Evolutionary conservation across 495 filamentous ascomycete genomes (phyloP), one percentile per base, ranked within the genome.

Genomic region (Hypoxylon rickii): DNA sequence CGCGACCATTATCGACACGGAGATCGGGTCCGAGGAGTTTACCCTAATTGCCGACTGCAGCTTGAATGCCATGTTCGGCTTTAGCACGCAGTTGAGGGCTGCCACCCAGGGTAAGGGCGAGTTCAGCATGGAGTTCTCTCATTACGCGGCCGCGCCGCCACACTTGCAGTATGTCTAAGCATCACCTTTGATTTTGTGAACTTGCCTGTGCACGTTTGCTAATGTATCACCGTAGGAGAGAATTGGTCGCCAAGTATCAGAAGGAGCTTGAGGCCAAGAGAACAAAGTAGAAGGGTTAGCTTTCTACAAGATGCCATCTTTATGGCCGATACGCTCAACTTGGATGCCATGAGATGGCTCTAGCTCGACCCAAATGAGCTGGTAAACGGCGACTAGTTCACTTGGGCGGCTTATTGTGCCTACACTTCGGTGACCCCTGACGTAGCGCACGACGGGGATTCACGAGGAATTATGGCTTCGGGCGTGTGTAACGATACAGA

Each of bases 91-190:
- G 73, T 75, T 99, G 71, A 82, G 95, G 57, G 95, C 95, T 3
- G 88, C 91, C 17, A 97, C 93, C 7, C 95, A 99, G 77, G 95
- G 94, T 45, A 99, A 99, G 81, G 95, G 95, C 61, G 95, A 99
- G 78, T 99, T 96, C 65, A 87, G 81, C 56, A 99, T 99, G 95
- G 95, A 99, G 78, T 99, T 97, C 72, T 90, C 87, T 68, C 92
- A 97, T 75, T 97, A 99, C 69, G 84, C 86, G 49, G 79, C 89
- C 46, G 89, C 93, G 58, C 89, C 92, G 42, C 83, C 85, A 53
- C 93, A 97, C 64, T 68, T 97, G 71, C 95, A 99, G 88, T 89
- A 85, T 67, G 86, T 83, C 63, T 60, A 53, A 42, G 8, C 38
- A n/a, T 32, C 32, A 21, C 51, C 20, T 46, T 17, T 12, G 44